These are phyloP conservation scores for Balamuthia mandrillaris DNA, from an alignment of 208 protist species.

Conservation along the genomic window DNA sequence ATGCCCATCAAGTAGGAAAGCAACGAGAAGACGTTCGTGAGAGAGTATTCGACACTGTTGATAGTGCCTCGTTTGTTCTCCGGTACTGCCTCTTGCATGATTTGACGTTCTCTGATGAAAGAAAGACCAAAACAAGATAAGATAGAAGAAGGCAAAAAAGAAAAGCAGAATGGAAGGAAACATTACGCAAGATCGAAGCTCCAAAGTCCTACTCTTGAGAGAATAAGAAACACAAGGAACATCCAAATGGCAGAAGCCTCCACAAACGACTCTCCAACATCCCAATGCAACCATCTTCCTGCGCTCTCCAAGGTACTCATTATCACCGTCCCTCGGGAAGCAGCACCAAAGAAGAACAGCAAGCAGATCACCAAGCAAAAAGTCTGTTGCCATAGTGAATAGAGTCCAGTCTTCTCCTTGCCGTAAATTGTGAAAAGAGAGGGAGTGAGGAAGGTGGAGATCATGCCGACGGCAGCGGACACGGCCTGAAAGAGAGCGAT, in stretches of 20 bases:
- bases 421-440: background rate
- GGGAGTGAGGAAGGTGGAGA: slow-evolving; percentile 6
- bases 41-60: slow-evolving; percentile 23
- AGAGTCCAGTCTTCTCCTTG: background rate
- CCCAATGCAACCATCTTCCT: too few relatives aligned
- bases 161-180: too few relatives aligned
- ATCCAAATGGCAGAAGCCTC: background rate
- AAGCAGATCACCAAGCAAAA: background rate
- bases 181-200: slow-evolving; percentile 2
- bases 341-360: background rate
- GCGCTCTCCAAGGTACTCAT: too few relatives aligned
- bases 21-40: slow-evolving; percentile 23
- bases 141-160: too few relatives aligned
- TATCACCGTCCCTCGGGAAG: too few relatives aligned
- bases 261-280: too few relatives aligned
- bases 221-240: slow-evolving; percentile 3
- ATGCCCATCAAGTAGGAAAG: slow-evolving; percentile 21
- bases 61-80: background rate
- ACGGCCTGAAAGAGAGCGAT: background rate
- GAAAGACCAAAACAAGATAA: too few relatives aligned
- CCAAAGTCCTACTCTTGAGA: slow-evolving; percentile 13
- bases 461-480: background rate
- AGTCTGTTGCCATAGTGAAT: background rate
- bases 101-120: too few relatives aligned
- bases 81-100: slow-evolving; percentile 19